A percentile compares a stretch with the other conserved stretches of the same genome.
Conservation (phyloP, 1,284 basidiomycete genomes). For the Ustilago loliicola region DNA sequence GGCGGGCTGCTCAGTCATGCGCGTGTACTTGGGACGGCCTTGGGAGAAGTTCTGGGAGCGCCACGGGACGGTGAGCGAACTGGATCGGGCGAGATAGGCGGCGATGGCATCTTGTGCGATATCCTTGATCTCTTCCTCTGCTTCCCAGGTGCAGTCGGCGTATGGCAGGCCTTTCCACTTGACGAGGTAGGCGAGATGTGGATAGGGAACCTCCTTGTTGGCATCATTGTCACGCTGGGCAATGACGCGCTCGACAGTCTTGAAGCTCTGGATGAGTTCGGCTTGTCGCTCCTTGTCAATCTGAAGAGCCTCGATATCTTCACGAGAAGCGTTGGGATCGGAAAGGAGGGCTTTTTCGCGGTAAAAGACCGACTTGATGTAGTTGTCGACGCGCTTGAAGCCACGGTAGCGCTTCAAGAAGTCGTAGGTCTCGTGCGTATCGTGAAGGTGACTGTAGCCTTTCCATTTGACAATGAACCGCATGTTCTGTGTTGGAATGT, state of each 20-base stretch:
- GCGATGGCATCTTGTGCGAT: constrained; percentile 79
- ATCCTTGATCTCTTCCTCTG: constrained; percentile 78
- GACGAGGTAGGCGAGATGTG: constrained; percentile 87
- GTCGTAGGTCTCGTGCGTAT: constrained; percentile 96
- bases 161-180: constrained; percentile 98
- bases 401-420: constrained; percentile 89
- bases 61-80: constrained; percentile 85
- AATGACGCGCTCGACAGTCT: constrained; percentile 91
- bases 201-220: constrained; percentile 75
- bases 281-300: constrained; percentile 90
- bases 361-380: constrained; percentile 84
- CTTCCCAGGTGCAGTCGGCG: constrained; percentile 96
- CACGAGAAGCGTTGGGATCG: constrained; percentile 80
- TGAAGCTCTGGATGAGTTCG: constrained; percentile 90
- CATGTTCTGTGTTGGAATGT: constrained; percentile 71
- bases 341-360: constrained; percentile 81
- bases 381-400: constrained; percentile 97
- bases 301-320: constrained; percentile 84
- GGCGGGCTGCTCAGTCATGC: constrained; percentile 89
- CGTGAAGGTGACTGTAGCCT: constrained; percentile 74
- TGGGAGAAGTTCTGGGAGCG: constrained; percentile 82
- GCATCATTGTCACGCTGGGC: constrained; percentile 80
- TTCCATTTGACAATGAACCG: constrained; percentile 73
- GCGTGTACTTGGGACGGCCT: constrained; percentile 84
- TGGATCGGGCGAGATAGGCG: constrained; percentile 83